These are phyloP conservation scores for Kodamaea lidongshanica DNA, from an alignment of 805 yeast genomes.

Conservation along the genomic window DNA sequence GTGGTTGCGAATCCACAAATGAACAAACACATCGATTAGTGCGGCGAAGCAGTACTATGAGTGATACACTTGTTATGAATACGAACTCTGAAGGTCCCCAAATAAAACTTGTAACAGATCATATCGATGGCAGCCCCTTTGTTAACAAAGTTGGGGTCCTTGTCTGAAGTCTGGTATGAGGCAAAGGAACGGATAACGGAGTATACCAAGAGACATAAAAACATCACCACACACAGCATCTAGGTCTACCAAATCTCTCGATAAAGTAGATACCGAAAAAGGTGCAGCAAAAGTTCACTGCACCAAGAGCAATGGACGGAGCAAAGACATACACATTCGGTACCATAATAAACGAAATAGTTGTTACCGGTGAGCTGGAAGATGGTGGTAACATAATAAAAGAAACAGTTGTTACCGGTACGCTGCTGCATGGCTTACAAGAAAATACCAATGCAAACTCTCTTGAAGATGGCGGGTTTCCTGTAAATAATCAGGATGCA, in stretches of 20 bases:
- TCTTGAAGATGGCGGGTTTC: constrained; percentile 51
- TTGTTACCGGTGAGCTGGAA: constrained; percentile 46
- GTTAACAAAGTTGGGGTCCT: constrained; percentile 28
- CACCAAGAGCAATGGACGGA: constrained; percentile 50
- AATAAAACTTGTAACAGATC: constrained; percentile 59
- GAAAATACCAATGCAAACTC: constrained; percentile 52
- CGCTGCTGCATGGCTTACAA: constrained; percentile 57
- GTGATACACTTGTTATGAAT: too few relatives aligned
- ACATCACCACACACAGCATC: constrained; percentile 46
- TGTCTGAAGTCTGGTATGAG: constrained; percentile 36
- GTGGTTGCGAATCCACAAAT: constrained; percentile 65
- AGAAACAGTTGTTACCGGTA: constrained; percentile 58
- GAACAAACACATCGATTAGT: constrained; percentile 61
- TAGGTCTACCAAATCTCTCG: constrained; percentile 47
- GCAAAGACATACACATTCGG: too few relatives aligned
- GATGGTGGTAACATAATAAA: constrained; percentile 56
- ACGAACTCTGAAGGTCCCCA: too few relatives aligned
- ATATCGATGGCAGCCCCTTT: constrained; percentile 54
- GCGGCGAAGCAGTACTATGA: too few relatives aligned
- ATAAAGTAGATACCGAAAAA: constrained; percentile 45
- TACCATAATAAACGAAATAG: constrained; percentile 52
- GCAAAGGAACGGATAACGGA: constrained; percentile 54
- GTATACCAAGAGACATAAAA: constrained; percentile 51
- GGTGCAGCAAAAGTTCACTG: constrained; percentile 51
- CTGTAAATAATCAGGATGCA: constrained; percentile 64